A percentile compares a stretch with the other conserved stretches of the same genome.
Evolutionary conservation across 2,329 filamentous ascomycete genomes (phyloP).

Genomic region (Fusarium luffae): DNA sequence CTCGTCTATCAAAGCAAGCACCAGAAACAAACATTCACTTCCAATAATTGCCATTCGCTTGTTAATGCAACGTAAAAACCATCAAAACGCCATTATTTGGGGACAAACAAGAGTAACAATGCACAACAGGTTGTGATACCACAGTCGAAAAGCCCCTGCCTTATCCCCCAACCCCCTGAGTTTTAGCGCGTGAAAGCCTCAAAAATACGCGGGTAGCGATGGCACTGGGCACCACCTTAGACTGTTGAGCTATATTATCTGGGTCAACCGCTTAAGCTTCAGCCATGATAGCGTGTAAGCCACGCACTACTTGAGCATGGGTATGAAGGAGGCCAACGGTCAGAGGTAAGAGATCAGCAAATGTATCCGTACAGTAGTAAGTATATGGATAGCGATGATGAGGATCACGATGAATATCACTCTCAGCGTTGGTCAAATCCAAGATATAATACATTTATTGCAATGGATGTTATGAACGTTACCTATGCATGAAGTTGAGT

Average conservation of each 20-base stretch:
- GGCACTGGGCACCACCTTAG: too few species aligned
- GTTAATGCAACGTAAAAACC: neutral
- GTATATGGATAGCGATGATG: neutral
- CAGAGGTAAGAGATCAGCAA: slow-evolving; percentile 7
- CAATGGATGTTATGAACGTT: neutral
- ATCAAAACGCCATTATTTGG: neutral
- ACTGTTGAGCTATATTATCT: slow-evolving; percentile 23
- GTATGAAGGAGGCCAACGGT: slow-evolving; percentile 14
- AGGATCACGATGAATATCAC: neutral
- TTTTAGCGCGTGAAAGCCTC: slow-evolving; percentile 20
- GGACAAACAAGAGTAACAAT: slow-evolving; percentile 5
- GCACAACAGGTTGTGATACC: neutral
- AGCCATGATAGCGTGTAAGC: slow-evolving; percentile 3
- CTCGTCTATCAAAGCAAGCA: neutral
- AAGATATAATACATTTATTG: too few species aligned
- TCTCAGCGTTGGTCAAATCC: neutral
- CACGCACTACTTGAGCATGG: slow-evolving; percentile 28
- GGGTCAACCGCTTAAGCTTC: neutral
- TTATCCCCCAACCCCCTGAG: slow-evolving; percentile 33
- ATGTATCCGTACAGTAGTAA: neutral
- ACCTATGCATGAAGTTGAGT: neutral
- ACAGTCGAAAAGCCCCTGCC: slow-evolving; percentile 17
- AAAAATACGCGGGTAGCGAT: slow-evolving; percentile 16
- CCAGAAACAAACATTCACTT: neutral
- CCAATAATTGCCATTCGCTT: neutral